Base-by-base conservation (phyloP, 345 rosid species). In the Salix brachista region DNA sequence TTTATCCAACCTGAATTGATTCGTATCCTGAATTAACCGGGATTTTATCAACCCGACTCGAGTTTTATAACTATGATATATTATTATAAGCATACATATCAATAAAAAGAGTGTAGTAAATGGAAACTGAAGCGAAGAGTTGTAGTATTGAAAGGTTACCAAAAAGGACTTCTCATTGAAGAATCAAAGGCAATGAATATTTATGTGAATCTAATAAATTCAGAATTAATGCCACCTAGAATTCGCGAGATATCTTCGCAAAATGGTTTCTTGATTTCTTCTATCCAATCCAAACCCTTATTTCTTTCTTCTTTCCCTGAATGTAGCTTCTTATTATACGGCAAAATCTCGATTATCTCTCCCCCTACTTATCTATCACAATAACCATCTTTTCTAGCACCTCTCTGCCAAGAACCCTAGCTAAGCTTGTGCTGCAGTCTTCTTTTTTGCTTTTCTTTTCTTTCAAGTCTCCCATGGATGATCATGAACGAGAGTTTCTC, bases 91-190 rank as follows among this genome's bases (percentile, higher is more conserved):
- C 52, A 14, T 46, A 5, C 52, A 46, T 12, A 23, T n/a, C 52
- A 52, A 50, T 71, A 71, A 32, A 52, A 9, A 52, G 41, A 11
- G 50, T 34, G 12, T 30, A 34, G 23, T 18, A 72, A 14, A 73
- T 61, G 76, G 76, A 73, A 73, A 62, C 36, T 37, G 54, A 73
- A 61, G 6, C 76, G 68, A 71, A 71, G 64, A 71, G 74, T 60
- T 60, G 37, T 37, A 61, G n/a, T 23, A 56, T 25, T 32, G 19
- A 41, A 37, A 56, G 67, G 75, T 58, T 72, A 56, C 23, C 52
- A 68, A 41, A 21, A 13, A n/a, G 39, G n/a, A 36, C n/a, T 19
- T 32, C 2, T 34, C 37, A 30, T 32, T 71, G 41, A 71, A 52
- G 41, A 26, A 71, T 50, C 62, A 13, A 34, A 56, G 18, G 19